phyloP scores from a whole-genome alignment of 1,139 yeast species.

The Debaryomyces fabryi region DNA sequence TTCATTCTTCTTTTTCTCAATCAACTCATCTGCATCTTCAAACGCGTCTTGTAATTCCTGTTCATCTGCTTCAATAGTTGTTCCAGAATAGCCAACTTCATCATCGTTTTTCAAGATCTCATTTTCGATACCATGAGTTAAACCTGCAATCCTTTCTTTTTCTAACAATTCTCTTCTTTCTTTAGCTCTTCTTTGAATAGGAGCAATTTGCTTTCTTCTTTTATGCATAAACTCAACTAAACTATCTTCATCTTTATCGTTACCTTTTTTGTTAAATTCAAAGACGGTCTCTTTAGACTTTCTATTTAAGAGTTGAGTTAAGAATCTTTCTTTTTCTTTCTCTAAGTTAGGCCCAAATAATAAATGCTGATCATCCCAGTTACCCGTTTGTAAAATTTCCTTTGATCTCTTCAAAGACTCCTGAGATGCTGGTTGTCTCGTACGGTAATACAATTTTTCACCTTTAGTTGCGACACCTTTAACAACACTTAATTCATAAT shows the following conservation, averaged over 20 bases:
- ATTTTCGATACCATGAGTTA: slow-evolving; percentile 72
- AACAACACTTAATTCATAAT: slow-evolving; percentile 70
- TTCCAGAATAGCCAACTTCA: slow-evolving; percentile 56
- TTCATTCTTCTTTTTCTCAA: slow-evolving; percentile 33
- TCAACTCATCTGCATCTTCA: slow-evolving; percentile 62
- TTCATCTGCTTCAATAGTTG: slow-evolving; percentile 36
- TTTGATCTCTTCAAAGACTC: slow-evolving; percentile 86
- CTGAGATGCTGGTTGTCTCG: slow-evolving; percentile 82
- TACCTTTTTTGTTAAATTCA: slow-evolving; percentile 68
- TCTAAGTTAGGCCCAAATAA: slow-evolving; percentile 75
- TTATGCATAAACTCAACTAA: slow-evolving; percentile 82
- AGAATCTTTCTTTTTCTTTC: slow-evolving; percentile 69
- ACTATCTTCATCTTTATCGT: slow-evolving; percentile 58
- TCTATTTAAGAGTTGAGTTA: slow-evolving; percentile 71
- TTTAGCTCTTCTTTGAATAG: slow-evolving; percentile 75
- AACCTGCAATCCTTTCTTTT: slow-evolving; percentile 75
- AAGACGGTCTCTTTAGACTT: slow-evolving; percentile 86
- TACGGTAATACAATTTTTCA: slow-evolving; percentile 81
- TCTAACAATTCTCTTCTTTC: slow-evolving; percentile 72
- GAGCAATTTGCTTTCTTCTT: slow-evolving; percentile 86
- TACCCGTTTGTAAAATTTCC: slow-evolving; percentile 69
- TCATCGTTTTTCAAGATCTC: slow-evolving; percentile 60
- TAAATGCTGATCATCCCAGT: slow-evolving; percentile 87
- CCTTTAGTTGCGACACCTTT: slow-evolving; percentile 81
- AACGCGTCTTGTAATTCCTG: slow-evolving; percentile 55